These are phyloP conservation scores for Colletotrichum graminicola DNA, from an alignment of 2,329 filamentous ascomycete genomes.

Conservation along the genomic window DNA sequence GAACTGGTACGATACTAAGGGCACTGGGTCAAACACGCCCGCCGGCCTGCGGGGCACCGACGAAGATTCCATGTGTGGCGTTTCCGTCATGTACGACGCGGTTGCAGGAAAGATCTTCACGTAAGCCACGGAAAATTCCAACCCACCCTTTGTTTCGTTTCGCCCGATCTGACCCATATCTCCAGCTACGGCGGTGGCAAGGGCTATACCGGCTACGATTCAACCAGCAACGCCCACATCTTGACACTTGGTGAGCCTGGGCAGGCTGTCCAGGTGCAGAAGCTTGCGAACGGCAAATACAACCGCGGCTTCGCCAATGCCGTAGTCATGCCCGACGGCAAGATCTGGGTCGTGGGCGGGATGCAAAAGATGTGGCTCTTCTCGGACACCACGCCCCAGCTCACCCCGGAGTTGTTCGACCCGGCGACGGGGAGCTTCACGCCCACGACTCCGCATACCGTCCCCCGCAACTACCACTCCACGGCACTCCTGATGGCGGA, in stretches of 20 bases:
- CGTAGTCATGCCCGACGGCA: constrained; percentile 62
- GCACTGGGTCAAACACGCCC: constrained; percentile 53
- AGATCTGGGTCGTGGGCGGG: constrained; percentile 60
- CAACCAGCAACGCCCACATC: constrained; percentile 60
- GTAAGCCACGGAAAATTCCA: neutral
- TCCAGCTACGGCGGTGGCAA: constrained; percentile 58
- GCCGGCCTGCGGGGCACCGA: constrained; percentile 60
- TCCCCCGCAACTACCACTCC: constrained; percentile 63
- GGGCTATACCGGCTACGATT: constrained; percentile 57
- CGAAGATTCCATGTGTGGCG: constrained; percentile 66
- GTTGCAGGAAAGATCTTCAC: constrained; percentile 68
- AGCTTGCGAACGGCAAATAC: constrained; percentile 40
- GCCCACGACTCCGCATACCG: constrained; percentile 49
- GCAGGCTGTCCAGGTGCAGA: constrained; percentile 17
- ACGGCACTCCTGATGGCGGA: constrained; percentile 62
- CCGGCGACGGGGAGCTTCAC: constrained; percentile 55
- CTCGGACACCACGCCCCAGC: constrained; percentile 55
- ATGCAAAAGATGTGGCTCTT: constrained; percentile 58
- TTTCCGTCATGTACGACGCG: constrained; percentile 70
- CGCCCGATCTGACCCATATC: neutral
- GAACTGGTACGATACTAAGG: constrained; percentile 67
- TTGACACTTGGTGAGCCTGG: constrained; percentile 58
- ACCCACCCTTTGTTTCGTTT: no score
- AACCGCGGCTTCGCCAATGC: constrained; percentile 58
- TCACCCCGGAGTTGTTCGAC: constrained; percentile 61